phyloP scores from a whole-genome alignment of 176 grass and related monocot genomes.

The Saccharum officinarum region DNA sequence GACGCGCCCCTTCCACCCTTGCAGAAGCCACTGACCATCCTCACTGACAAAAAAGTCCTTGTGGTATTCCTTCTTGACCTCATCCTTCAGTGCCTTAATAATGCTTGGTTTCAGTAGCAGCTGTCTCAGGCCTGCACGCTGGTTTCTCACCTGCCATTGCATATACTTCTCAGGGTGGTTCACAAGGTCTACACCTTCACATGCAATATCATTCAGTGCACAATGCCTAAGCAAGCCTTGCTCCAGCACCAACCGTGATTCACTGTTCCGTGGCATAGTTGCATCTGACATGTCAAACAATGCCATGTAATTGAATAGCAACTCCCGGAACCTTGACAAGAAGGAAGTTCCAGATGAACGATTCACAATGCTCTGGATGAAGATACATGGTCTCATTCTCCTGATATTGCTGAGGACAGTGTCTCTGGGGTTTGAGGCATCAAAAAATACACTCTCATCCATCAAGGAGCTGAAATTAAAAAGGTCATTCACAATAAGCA shows the following conservation, averaged over 20 bases:
- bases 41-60: not conserved
- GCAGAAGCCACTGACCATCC: not conserved
- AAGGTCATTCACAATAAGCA: slow-evolving; percentile 31
- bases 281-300: slow-evolving; percentile 1
- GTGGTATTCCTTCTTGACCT: not conserved
- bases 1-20: not conserved
- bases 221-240: not conserved
- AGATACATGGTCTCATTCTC: not conserved
- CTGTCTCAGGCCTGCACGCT: not conserved
- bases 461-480: slow-evolving; percentile 14
- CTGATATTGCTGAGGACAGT: not conserved
- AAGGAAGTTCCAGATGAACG: not conserved
- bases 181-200: not conserved
- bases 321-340: not conserved
- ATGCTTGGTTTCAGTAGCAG: not conserved
- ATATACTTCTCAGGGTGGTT: not conserved
- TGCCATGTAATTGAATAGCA: not conserved
- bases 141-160: not conserved
- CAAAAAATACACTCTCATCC: not conserved
- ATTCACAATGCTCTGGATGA: not conserved
- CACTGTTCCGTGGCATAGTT: not conserved
- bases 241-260: not conserved
- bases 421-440: not conserved
- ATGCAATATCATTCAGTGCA: not conserved
- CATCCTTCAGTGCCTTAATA: not conserved